A percentile compares a stretch with the other conserved stretches of the same genome.
Evolutionary conservation across 192 early-diverging fungal genomes (phyloP).

Genomic region (Globomyces pollinis-pini): DNA sequence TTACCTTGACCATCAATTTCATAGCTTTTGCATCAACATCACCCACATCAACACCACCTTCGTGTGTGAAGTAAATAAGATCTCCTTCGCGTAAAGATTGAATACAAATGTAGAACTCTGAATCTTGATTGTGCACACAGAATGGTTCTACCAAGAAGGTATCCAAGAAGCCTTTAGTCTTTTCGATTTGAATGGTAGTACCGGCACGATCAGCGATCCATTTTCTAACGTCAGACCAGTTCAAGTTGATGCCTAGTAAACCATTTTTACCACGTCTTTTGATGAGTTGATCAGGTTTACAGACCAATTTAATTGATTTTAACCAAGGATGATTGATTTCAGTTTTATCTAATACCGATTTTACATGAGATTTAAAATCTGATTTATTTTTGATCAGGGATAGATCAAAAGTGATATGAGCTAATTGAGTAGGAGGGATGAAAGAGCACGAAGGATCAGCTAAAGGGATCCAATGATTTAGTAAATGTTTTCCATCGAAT

Average conservation of each 20-base stretch:
- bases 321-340: constrained; percentile 85
- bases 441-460: constrained; percentile 63
- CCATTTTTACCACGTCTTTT: constrained; percentile 97
- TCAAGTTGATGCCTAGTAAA: constrained; percentile 81
- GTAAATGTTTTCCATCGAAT: constrained; percentile 96
- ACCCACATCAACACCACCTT: constrained; percentile 97
- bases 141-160: constrained; percentile 95
- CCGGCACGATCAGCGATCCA: constrained; percentile 92
- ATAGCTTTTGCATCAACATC: constrained; percentile 97
- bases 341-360: constrained; percentile 55
- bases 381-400: constrained; percentile 20
- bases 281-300: constrained; percentile 97
- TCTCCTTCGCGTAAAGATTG: constrained; percentile 93
- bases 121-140: constrained; percentile 80
- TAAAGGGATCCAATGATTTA: constrained; percentile 83
- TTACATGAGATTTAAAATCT: constrained; percentile 36
- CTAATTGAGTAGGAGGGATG: constrained; percentile 60
- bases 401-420: constrained; percentile 67
- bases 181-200: constrained; percentile 75
- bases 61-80: constrained; percentile 93
- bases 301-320: constrained; percentile 74
- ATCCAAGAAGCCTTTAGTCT: constrained; percentile 77
- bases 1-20: constrained; percentile 75
- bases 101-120: constrained; percentile 97
- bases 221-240: constrained; percentile 77